Evolutionary conservation across 2,329 filamentous ascomycete genomes (phyloP).

Genomic region (Penicillium hesseltinei): DNA sequence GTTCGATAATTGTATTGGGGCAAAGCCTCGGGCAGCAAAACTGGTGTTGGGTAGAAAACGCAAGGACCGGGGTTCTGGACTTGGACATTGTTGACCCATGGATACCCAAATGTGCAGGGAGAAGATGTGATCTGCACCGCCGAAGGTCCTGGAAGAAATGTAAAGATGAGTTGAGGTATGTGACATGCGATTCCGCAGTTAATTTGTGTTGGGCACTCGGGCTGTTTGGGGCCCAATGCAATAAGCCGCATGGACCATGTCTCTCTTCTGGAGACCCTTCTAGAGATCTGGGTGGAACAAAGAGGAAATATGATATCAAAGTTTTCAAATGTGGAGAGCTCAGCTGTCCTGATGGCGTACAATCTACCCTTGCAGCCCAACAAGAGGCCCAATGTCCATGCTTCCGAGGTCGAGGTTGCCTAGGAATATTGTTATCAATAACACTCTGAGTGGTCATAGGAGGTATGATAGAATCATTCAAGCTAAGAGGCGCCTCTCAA

Average conservation of each 20-base stretch:
- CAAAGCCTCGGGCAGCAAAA: slow-evolving; percentile 22
- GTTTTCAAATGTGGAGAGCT: neutral
- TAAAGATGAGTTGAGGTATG: slow-evolving; percentile 18
- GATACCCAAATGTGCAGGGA: slow-evolving; percentile 10
- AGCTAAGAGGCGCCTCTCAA: slow-evolving; percentile 8
- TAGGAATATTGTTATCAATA: slow-evolving; percentile 3
- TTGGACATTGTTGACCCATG: slow-evolving; percentile 15
- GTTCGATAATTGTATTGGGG: slow-evolving; percentile 10
- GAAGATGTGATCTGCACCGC: slow-evolving; percentile 17
- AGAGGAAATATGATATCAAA: neutral
- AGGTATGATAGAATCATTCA: slow-evolving; percentile 8
- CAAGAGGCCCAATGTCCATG: slow-evolving; percentile 20
- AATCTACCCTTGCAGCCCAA: slow-evolving; percentile 22
- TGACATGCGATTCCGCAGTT: slow-evolving; percentile 8
- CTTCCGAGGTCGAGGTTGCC: neutral
- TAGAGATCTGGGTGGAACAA: neutral
- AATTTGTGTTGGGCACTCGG: slow-evolving; percentile 14
- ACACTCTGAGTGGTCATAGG: neutral
- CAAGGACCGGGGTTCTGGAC: slow-evolving; percentile 13
- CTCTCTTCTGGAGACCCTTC: slow-evolving; percentile 10
- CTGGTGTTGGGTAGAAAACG: slow-evolving; percentile 21
- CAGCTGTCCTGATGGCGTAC: neutral
- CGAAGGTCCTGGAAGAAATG: slow-evolving; percentile 4
- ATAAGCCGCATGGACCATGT: slow-evolving; percentile 22
- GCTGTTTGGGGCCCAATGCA: slow-evolving; percentile 24